These are phyloP conservation scores for Candida quercuum DNA, from an alignment of 805 yeast species.

Conservation along the genomic window DNA sequence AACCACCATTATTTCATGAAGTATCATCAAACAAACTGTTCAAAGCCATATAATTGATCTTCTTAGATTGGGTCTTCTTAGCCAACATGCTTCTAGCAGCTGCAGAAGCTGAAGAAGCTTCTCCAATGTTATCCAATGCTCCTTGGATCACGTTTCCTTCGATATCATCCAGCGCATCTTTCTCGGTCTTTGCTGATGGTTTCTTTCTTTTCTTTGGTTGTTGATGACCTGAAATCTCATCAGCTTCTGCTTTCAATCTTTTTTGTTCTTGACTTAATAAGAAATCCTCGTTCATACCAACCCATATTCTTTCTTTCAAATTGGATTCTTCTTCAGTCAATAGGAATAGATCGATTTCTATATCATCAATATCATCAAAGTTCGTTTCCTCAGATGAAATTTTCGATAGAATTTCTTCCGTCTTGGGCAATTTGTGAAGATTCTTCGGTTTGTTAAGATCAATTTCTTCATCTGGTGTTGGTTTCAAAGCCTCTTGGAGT, in stretches of 20 bases:
- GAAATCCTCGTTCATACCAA: constrained; percentile 82
- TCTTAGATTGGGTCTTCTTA: constrained; percentile 75
- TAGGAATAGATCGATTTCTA: constrained; percentile 58
- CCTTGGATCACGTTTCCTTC: constrained; percentile 32
- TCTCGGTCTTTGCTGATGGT: constrained; percentile 22
- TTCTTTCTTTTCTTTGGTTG: constrained; percentile 48
- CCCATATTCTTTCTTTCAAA: constrained; percentile 83
- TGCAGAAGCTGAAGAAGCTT: constrained; percentile 59
- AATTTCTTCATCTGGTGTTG: constrained; percentile 4
- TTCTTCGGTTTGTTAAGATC: constrained; percentile 50
- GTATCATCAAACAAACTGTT: constrained; percentile 39
- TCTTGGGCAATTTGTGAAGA: constrained; percentile 52
- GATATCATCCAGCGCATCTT: constrained; percentile 27
- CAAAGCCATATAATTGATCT: constrained; percentile 84
- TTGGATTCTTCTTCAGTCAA: constrained; percentile 65
- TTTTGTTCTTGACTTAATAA: constrained; percentile 81
- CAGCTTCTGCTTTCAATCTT: constrained; percentile 79
- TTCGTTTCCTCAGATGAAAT: constrained; percentile 58
- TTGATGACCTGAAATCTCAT: constrained; percentile 75
- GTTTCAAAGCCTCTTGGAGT: constrained; percentile 4
- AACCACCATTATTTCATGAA: not conserved
- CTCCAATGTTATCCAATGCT: constrained; percentile 41
- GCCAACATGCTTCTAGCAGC: constrained; percentile 73
- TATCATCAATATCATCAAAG: constrained; percentile 78
- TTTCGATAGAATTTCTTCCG: constrained; percentile 44